Conservation (phyloP, 2,329 filamentous ascomycete genomes). For the Aureobasidium lini region DNA sequence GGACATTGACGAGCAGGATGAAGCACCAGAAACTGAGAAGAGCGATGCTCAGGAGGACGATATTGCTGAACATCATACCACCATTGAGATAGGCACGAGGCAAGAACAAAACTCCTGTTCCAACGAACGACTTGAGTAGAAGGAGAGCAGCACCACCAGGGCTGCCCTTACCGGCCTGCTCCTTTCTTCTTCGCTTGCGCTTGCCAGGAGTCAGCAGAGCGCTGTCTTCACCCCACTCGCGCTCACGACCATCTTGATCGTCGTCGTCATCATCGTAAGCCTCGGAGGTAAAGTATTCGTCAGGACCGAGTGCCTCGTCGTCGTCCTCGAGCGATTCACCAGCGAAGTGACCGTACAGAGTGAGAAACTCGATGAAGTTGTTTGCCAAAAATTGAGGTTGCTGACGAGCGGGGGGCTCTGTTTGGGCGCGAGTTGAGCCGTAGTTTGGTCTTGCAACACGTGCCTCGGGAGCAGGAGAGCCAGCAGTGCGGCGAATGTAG, state of each 20-base stretch:
- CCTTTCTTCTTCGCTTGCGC: conserved; percentile 68
- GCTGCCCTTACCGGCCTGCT: conserved; percentile 68
- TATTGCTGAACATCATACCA: conserved; percentile 92
- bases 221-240: conserved; percentile 81
- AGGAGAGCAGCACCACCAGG: conserved; percentile 74
- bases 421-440: conserved; percentile 18
- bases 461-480: conserved; percentile 42
- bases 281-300: conserved; percentile 87
- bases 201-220: conserved; percentile 64
- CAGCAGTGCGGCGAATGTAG: conserved; percentile 70
- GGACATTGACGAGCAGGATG: conserved; percentile 80
- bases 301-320: conserved; percentile 76
- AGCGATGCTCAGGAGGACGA: conserved; percentile 81
- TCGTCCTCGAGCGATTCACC: conserved; percentile 96
- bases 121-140: conserved; percentile 94
- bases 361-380: conserved; percentile 93
- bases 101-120: conserved; percentile 88
- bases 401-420: conserved; percentile 21
- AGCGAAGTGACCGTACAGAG: conserved; percentile 93
- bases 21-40: conserved; percentile 94
- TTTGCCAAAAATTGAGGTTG: conserved; percentile 68
- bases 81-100: conserved; percentile 91
- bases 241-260: conserved; percentile 47
- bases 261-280: conserved; percentile 49
- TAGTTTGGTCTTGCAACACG: conserved; percentile 31